Base-by-base conservation (phyloP, 441 rosid species). In the Dalechampia spathulata region DNA sequence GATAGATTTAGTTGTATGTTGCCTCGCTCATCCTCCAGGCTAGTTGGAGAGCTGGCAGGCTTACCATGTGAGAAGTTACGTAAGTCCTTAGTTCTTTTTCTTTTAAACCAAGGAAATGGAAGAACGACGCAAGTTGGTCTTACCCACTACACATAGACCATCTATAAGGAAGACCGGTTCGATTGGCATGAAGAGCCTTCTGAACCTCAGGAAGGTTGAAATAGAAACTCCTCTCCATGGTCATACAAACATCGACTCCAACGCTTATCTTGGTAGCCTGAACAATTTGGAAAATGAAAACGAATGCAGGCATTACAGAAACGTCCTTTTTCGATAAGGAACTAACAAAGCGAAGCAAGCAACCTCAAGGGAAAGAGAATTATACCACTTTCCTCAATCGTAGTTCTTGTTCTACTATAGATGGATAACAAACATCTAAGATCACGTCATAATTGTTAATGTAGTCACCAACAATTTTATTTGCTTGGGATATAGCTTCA, bases 211-310 rank as follows among this genome's bases (percentile, higher is more conserved):
- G 93, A 52, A 84, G 88, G 75, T 80, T 84, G 69, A 90, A 68
- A 74, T 86, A 84, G 70, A 82, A 71, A 17, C 49, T 71, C 54
- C 89, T 76, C 74, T 86, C 93, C 11, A 19, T 69, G 50, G 69
- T 73, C 81, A 90, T 81, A 54, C 95, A 90, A 50, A 90, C 93
- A 54, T 86, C 97, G 48, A 90, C 75, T 2, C 96, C 97, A 21
- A 78, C 9, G 55, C 95, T 90, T n/a, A 83, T 63, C 74, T 76
- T 81, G 45, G 95, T 86, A 5, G 79, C 97, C 95, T 86, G 70
- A 36, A 27, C 23, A 42, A 25, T 54, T 28, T 21, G 38, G 23
- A 34, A 32, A 58, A 49, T 15, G 21, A 30, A 16, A 19, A 16
- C 36, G 16, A 13, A 22, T 23, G 6, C 10, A 12, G 48, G 10